Evolutionary conservation across 2,329 filamentous ascomycete species (phyloP).

Genomic region (Cordyceps cicadae): DNA sequence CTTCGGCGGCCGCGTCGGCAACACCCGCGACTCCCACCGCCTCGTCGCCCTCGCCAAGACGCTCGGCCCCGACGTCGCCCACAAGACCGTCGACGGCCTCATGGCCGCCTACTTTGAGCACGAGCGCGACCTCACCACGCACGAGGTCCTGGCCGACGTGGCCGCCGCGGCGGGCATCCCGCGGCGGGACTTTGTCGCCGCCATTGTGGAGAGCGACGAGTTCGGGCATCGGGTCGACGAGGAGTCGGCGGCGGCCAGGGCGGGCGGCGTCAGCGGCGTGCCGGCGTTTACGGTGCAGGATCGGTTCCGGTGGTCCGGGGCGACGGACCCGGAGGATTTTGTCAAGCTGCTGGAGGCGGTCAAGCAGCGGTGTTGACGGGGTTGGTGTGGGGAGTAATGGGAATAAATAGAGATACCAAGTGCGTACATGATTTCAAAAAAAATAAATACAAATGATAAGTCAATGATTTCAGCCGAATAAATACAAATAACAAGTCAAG

Average conservation of each 20-base stretch:
- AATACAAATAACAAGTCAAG: too few species aligned
- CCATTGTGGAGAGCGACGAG: slow-evolving; percentile 36
- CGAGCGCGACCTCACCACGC: slow-evolving; percentile 35
- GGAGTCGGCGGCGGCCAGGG: slow-evolving; percentile 21
- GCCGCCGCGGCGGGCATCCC: slow-evolving; percentile 39
- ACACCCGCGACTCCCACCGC: slow-evolving; percentile 30
- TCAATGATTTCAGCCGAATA: too few species aligned
- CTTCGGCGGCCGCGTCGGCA: slow-evolving; percentile 26
- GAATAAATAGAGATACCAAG: too few species aligned
- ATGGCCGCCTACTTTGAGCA: slow-evolving; percentile 36
- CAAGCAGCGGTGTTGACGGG: slow-evolving; percentile 15
- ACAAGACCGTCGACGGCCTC: slow-evolving; percentile 41
- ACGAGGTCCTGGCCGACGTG: slow-evolving; percentile 27
- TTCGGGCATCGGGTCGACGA: slow-evolving; percentile 33
- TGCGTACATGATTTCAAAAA: too few species aligned
- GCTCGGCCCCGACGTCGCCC: slow-evolving; percentile 44
- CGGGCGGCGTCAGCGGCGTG: slow-evolving; percentile 49
- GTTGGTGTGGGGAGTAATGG: too few species aligned
- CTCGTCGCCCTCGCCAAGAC: slow-evolving; percentile 41
- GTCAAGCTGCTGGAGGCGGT: slow-evolving; percentile 56
- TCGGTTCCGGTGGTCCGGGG: slow-evolving; percentile 58
- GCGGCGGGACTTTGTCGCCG: slow-evolving; percentile 26
- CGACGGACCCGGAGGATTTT: slow-evolving; percentile 58
- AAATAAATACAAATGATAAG: too few species aligned
- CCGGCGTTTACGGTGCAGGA: slow-evolving; percentile 67